These are phyloP conservation scores for Psophocarpus tetragonolobus DNA, from an alignment of 306 rosid genomes.

Conservation along the genomic window DNA sequence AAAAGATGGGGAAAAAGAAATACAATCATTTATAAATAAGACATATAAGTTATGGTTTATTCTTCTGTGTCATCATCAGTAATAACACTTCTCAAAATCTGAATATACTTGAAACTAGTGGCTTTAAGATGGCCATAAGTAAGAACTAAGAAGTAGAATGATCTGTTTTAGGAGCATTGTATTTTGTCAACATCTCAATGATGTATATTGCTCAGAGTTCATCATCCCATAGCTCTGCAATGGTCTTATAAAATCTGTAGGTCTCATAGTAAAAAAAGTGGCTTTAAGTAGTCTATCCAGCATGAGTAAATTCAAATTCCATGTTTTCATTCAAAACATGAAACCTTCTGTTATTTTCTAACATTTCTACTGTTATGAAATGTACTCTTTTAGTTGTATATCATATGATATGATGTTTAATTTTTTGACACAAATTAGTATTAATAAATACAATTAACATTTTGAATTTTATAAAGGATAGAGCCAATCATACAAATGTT, in stretches of 20 bases:
- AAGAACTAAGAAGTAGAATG: neutral
- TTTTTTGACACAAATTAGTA: too few relatives aligned
- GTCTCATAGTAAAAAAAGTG: slow-evolving; percentile 37
- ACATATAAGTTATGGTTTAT: neutral
- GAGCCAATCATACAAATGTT: too few relatives aligned
- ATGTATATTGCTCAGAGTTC: slow-evolving; percentile 44
- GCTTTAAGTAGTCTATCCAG: slow-evolving; percentile 61
- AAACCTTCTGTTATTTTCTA: neutral
- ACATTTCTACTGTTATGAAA: neutral
- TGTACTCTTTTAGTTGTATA: too few relatives aligned
- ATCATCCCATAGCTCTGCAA: slow-evolving; percentile 73
- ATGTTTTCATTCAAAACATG: neutral
- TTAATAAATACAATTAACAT: too few relatives aligned
- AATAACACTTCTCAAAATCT: neutral
- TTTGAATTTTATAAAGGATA: too few relatives aligned
- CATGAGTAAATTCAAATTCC: slow-evolving; percentile 22
- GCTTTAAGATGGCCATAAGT: neutral
- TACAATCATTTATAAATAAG: too few relatives aligned
- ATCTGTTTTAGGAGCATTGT: neutral
- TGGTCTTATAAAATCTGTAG: slow-evolving; percentile 43
- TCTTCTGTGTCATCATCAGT: neutral
- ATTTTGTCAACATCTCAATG: neutral
- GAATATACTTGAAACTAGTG: neutral
- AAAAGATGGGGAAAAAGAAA: too few relatives aligned
- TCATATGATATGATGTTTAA: too few relatives aligned